A percentile compares a stretch with the other conserved stretches of the same genome.
phyloP scores from a whole-genome alignment of 495 filamentous ascomycete species.

The Aspergillus cavernicola region DNA sequence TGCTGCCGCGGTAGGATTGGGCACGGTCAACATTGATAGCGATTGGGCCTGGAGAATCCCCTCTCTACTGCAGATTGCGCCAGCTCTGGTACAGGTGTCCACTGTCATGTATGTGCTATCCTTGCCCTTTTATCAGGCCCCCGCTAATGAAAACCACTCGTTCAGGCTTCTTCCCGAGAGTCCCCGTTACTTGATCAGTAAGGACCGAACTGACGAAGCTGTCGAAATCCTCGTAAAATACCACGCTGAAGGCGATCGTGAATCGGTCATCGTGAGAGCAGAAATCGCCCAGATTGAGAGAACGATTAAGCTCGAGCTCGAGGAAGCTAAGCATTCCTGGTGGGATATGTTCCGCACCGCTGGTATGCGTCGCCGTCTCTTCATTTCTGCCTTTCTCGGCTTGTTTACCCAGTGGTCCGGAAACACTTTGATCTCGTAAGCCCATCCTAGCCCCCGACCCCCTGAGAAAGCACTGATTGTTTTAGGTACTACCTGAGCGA shows the following conservation, averaged over 20 bases:
- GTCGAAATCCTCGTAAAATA: constrained; percentile 54
- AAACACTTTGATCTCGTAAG: constrained; percentile 57
- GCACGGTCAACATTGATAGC: constrained; percentile 51
- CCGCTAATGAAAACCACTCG: not conserved
- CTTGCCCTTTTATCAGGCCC: not conserved
- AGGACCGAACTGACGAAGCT: constrained; percentile 57
- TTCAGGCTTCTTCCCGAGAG: constrained; percentile 54
- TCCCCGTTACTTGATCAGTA: constrained; percentile 57
- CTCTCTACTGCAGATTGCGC: constrained; percentile 52
- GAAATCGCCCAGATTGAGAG: constrained; percentile 59
- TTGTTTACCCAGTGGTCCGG: constrained; percentile 65
- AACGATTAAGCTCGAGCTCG: constrained; percentile 55
- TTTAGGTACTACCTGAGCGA: constrained; percentile 51
- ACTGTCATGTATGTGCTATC: constrained; percentile 37
- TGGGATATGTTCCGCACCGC: constrained; percentile 49
- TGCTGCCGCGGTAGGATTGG: constrained; percentile 54
- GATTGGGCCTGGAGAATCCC: constrained; percentile 67
- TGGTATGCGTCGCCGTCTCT: constrained; percentile 53
- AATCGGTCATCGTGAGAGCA: constrained; percentile 53
- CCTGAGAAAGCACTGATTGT: not conserved
- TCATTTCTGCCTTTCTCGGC: constrained; percentile 55
- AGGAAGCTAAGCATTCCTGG: constrained; percentile 53
- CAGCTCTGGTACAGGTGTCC: constrained; percentile 25
- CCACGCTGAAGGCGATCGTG: constrained; percentile 55
- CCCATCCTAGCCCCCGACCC: not conserved